Conservation (phyloP, 1,284 basidiomycete genomes). For the Fomitopsis betulina region DNA sequence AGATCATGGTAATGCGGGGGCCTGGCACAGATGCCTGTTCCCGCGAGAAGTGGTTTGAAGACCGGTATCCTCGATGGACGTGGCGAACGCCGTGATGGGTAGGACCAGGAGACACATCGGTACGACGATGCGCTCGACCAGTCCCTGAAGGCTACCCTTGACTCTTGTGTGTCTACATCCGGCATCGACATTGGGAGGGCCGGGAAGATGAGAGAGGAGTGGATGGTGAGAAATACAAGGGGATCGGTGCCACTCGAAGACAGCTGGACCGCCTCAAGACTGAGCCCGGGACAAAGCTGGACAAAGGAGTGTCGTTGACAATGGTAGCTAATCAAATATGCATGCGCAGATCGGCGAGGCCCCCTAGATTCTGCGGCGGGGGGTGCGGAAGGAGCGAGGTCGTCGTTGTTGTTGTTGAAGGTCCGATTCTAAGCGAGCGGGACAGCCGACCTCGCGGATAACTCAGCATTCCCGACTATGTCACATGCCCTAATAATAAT, state of each 20-base stretch:
- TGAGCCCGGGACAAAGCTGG: too few species aligned
- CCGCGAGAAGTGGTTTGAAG: constrained; percentile 1
- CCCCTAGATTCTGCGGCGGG: background rate
- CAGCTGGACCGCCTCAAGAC: background rate
- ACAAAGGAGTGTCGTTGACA: constrained; percentile 3
- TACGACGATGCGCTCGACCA: constrained; percentile 25
- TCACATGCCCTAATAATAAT: background rate
- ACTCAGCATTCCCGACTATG: background rate
- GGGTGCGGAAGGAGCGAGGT: background rate
- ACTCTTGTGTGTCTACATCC: constrained; percentile 7
- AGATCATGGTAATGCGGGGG: constrained; percentile 25
- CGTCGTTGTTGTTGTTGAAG: background rate
- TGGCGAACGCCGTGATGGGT: constrained; percentile 10
- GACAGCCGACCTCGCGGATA: too few species aligned
- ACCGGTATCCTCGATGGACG: background rate
- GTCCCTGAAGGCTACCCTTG: constrained; percentile 17
- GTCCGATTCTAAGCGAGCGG: too few species aligned
- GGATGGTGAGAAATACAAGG: background rate
- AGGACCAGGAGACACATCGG: constrained; percentile 22
- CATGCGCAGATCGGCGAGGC: background rate
- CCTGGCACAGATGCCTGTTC: constrained; percentile 14
- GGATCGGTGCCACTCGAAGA: background rate
- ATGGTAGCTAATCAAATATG: background rate
- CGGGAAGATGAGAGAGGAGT: background rate
- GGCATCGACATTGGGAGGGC: background rate